Evolutionary conservation across 2,329 filamentous ascomycete species (phyloP), one percentile per base, ranked within the genome.

Genomic region (Aureobasidium leucospermi): DNA sequence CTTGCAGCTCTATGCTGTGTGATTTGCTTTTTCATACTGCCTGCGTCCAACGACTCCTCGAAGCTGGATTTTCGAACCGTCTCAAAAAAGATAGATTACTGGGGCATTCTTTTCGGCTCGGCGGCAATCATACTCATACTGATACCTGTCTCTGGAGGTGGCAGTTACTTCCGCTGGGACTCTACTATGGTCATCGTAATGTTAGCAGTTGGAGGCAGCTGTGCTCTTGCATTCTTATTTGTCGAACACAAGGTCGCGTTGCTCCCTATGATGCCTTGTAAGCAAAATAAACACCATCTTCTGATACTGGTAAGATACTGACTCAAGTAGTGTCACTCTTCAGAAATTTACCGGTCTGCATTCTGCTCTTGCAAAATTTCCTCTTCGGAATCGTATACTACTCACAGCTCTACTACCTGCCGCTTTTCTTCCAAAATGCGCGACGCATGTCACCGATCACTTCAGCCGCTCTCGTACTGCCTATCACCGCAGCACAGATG

Each of bases 391-490:
- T 41, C 13, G 79, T 80, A 13, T 42, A 55, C 51, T 43, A 55
- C 23, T 42, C 51, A 11, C 36, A 55, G 36, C 51, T 55, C 23
- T 55, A 55, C 69, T 86, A 82, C 64, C 68, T 86, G 5, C 84
- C 84, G 1, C 71, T 86, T 0, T 87, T 84, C 68, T 81, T 83
- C 46, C 82, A 86, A 63, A 85, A 85, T 60, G 81, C 78, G 3
- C 75, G 77, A 28, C 71, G 73, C 31, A 73, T 72, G 66, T 72
- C 71, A 3, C 73, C 77, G 0, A 66, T 79, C 13, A 70, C 72
- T 11, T 82, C 83, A 3, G 83, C 83, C 1, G 73, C 74, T 7
- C 70, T 83, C 32, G 78, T 77, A 2, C 71, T 80, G 8, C 76
- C 81, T 0, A 71, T 85, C 62, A 76, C 83, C 8, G 69, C 72